Evolutionary conservation across 352 stramenopile species (phyloP).

Genomic region (Elongisporangium anandrum): DNA sequence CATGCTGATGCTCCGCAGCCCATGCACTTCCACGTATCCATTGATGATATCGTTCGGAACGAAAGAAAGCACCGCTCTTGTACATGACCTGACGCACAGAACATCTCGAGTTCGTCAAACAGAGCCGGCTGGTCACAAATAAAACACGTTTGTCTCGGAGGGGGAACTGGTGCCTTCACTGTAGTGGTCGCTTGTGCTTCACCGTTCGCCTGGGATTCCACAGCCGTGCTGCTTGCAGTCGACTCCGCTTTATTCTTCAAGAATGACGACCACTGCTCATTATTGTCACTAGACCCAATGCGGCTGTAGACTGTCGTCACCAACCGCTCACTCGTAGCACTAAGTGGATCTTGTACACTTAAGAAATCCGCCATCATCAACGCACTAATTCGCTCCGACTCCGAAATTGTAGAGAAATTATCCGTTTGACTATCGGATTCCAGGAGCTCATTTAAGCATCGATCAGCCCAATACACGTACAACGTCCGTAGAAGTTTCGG

Average conservation of each 20-base stretch:
- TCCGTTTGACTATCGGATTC: conserved; percentile 27
- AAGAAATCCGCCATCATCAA: conserved; percentile 78
- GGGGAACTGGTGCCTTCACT: conserved; percentile 20
- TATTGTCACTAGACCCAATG: conserved; percentile 42
- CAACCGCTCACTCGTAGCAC: conserved; percentile 22
- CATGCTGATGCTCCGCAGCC: conserved; percentile 60
- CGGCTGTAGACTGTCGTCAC: conserved; percentile 61
- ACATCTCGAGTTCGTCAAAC: conserved; percentile 58
- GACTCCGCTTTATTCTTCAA: conserved; percentile 21
- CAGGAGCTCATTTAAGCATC: conserved; percentile 46
- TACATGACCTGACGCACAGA: conserved; percentile 54
- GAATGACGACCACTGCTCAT: conserved; percentile 29
- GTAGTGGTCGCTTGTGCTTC: conserved; percentile 1
- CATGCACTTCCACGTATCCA: conserved; percentile 83
- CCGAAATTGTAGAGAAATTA: conserved; percentile 21
- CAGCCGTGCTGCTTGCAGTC: no score
- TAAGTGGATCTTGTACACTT: conserved; percentile 53
- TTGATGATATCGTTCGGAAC: conserved; percentile 55
- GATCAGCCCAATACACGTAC: conserved; percentile 56
- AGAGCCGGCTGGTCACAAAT: conserved; percentile 60
- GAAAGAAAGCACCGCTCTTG: conserved; percentile 77
- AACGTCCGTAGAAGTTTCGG: conserved; percentile 37
- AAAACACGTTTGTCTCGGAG: conserved; percentile 56
- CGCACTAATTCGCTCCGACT: conserved; percentile 43
- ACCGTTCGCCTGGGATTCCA: neutral